Evolutionary conservation across 129 eudicot species (phyloP).

Genomic region (Flaveria sonorensis): DNA sequence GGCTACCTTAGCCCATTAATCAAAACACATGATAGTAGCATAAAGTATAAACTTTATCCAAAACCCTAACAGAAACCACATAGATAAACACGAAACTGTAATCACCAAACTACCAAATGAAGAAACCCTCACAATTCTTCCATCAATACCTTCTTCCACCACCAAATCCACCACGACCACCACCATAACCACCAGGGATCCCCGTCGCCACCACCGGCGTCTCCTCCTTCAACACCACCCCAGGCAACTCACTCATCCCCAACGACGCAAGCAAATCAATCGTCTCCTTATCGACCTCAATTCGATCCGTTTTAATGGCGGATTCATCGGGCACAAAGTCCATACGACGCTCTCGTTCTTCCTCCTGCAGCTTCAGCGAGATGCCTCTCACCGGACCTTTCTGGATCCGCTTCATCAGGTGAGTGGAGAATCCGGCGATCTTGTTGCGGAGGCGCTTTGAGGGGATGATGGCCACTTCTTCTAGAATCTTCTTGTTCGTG

Average conservation of each 20-base stretch:
- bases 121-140: neutral
- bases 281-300: conserved; percentile 20
- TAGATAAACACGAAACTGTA: neutral
- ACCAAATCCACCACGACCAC: conserved; percentile 6
- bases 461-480: conserved; percentile 6
- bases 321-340: conserved; percentile 16
- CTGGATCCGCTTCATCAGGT: conserved; percentile 16
- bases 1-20: neutral
- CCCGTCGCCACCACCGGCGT: neutral
- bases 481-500: conserved; percentile 11
- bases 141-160: conserved; percentile 15
- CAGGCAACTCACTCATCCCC: conserved; percentile 15
- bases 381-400: conserved; percentile 17
- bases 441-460: conserved; percentile 9
- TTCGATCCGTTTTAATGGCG: neutral
- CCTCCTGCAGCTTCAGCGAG: conserved; percentile 10
- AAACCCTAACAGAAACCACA: neutral
- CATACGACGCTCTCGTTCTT: conserved; percentile 14
- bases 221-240: conserved; percentile 11
- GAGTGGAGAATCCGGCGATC: conserved; percentile 16
- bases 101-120: neutral
- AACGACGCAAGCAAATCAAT: conserved; percentile 5
- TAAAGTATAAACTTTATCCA: neutral
- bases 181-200: conserved; percentile 5
- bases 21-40: neutral